Percentiles rank a stretch among this genome's conserved stretches.
Evolutionary conservation across 495 filamentous ascomycete species (phyloP).

Genomic region (Parmelia sp.): DNA sequence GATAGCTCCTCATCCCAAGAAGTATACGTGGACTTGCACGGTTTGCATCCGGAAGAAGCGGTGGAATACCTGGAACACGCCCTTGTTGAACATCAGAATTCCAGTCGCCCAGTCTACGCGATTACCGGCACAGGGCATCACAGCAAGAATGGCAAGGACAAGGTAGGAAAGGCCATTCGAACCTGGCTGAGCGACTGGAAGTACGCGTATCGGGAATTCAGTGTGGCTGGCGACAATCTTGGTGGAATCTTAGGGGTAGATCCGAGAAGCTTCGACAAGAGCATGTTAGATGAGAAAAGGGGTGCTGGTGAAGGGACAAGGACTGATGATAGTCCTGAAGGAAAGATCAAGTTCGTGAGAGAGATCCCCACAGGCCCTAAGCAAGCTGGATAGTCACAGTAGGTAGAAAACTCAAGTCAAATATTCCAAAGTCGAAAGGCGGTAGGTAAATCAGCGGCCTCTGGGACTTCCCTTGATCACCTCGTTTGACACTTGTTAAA

Average conservation of each 20-base stretch:
- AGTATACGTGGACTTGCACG: constrained; percentile 92
- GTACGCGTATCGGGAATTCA: constrained; percentile 94
- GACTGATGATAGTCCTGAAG: constrained; percentile 42
- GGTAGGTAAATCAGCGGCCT: not conserved
- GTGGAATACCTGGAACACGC: constrained; percentile 88
- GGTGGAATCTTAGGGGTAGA: constrained; percentile 89
- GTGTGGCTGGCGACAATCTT: constrained; percentile 77
- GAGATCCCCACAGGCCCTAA: constrained; percentile 17
- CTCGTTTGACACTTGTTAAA: not conserved
- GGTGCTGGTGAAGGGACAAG: constrained; percentile 35
- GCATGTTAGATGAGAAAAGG: constrained; percentile 34
- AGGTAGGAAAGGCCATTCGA: constrained; percentile 90
- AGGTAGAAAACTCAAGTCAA: constrained; percentile 1
- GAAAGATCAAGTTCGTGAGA: constrained; percentile 51
- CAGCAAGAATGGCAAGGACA: constrained; percentile 97
- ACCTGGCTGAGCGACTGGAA: constrained; percentile 91
- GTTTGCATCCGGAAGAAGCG: constrained; percentile 93
- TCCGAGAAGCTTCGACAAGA: constrained; percentile 80
- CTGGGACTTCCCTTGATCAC: not conserved
- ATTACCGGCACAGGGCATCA: constrained; percentile 97
- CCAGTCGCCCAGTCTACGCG: constrained; percentile 75
- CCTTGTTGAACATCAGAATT: constrained; percentile 70
- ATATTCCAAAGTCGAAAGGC: not conserved
- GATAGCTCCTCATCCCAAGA: constrained; percentile 55
- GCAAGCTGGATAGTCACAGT: constrained; percentile 11